Evolutionary conservation across 495 filamentous ascomycete genomes (phyloP), one percentile per base, ranked within the genome.

Genomic region (Penicillium silybi): DNA sequence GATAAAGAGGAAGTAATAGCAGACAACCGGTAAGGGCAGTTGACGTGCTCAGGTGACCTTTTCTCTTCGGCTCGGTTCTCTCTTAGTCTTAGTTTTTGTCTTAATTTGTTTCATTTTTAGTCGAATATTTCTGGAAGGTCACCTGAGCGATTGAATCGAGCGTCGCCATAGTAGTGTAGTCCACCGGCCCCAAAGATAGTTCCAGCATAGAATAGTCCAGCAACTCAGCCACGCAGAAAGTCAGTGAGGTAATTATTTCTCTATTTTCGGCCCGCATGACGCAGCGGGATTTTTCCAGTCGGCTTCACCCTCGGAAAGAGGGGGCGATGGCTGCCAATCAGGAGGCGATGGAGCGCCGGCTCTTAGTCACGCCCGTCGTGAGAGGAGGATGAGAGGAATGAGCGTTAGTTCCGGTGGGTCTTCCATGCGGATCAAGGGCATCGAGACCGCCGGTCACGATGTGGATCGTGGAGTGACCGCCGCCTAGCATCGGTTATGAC

Each of bases 241-340:
- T 39, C 46, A 51, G 35, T 59, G 62, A 65, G 62, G 62, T 56
- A 65, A 65, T 65, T 62, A 22, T 53, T 56, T 19, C 41, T 46
- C 44, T 59, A 54, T 59, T 53, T 53, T 61, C 63, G 60, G 63
- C 60, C 63, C 63, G 60, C 61, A 66, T 66, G 63, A 66, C 63
- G 63, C 61, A 63, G 57, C 59, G 60, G 60, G 54, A 61, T 66
- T 64, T 64, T 63, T 43, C 40, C 20, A 32, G 32, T 61, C 56
- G 56, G 56, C 57, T 57, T 57, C 47, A 38, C 50, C 50, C 43
- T 62, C 56, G 62, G 56, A 52, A 52, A 32, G 56, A 56, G 59
- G 56, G 56, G 59, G 56, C 54, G 49, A 25, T 56, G 20, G 18
- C 18, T 49, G 25, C 63, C 60, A 64, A 61, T 64, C 41, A 64